These are phyloP conservation scores for Panicum virgatum DNA, from an alignment of 202 grass and related monocot species.

Conservation along the genomic window DNA sequence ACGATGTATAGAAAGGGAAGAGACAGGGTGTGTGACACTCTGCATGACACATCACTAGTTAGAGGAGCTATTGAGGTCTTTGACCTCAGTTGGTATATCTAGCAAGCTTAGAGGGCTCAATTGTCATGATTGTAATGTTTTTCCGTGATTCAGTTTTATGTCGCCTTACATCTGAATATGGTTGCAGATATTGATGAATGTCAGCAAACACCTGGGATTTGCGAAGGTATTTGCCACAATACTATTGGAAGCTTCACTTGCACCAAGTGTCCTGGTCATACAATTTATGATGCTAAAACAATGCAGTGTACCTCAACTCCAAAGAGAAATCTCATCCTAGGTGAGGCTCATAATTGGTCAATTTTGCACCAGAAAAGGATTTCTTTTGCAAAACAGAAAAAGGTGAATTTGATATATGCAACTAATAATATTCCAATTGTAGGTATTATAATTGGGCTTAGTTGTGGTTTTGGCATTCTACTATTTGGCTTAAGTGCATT, in stretches of 20 bases:
- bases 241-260: conserved; percentile 5
- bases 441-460: conserved; percentile 6
- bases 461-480: background rate
- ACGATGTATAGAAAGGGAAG: no score
- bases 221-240: background rate
- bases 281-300: no score
- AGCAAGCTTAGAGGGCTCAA: no score
- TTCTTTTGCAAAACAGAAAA: no score
- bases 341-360: background rate
- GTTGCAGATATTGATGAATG: background rate
- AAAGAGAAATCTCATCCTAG: background rate
- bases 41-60: no score
- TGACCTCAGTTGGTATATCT: no score
- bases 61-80: no score
- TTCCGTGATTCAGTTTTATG: background rate
- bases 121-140: background rate
- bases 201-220: background rate
- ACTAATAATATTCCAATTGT: background rate
- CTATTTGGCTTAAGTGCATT: background rate
- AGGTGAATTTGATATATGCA: background rate
- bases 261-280: no score
- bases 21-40: no score
- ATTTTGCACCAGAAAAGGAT: background rate
- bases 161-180: background rate
- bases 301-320: no score